These are phyloP conservation scores for Zea luxurians DNA, from an alignment of 176 grass and related monocot species.

Conservation along the genomic window DNA sequence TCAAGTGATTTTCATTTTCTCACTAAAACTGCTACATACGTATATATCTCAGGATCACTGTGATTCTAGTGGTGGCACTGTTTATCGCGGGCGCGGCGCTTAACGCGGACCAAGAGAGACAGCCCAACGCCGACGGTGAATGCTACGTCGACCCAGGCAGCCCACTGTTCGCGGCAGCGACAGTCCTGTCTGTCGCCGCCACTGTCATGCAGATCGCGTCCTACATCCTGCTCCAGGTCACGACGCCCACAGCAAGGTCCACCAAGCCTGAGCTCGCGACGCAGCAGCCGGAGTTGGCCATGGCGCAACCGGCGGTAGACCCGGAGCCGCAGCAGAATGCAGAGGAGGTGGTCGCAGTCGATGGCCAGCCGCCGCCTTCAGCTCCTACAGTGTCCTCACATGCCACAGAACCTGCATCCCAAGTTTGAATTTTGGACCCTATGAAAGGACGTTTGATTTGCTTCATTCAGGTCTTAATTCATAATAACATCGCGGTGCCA, in stretches of 20 bases:
- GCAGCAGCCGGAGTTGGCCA: not conserved
- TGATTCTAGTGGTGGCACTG: not conserved
- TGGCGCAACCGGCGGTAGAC: not conserved
- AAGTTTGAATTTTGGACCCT: not conserved
- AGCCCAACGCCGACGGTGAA: fast-evolving
- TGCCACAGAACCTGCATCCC: not conserved
- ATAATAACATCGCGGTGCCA: not conserved
- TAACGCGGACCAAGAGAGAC: not conserved
- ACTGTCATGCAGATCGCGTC: slow-evolving; percentile 20
- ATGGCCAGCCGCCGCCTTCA: not conserved
- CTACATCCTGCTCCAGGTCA: slow-evolving; percentile 1
- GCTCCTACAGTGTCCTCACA: not conserved
- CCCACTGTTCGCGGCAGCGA: not conserved
- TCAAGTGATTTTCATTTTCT: too few relatives aligned
- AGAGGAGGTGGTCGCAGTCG: not conserved
- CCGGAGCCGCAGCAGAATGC: not conserved
- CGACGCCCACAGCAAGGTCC: not conserved
- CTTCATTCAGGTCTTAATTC: not conserved
- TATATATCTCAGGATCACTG: not conserved
- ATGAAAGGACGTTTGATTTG: not conserved
- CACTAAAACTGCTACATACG: too few relatives aligned
- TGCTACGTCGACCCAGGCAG: not conserved
- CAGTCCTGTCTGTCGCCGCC: not conserved
- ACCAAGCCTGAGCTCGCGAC: not conserved
- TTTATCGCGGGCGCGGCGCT: slow-evolving; percentile 1